Base-by-base conservation (phyloP, 2,329 filamentous ascomycete genomes). In the Colletotrichum noveboracense region DNA sequence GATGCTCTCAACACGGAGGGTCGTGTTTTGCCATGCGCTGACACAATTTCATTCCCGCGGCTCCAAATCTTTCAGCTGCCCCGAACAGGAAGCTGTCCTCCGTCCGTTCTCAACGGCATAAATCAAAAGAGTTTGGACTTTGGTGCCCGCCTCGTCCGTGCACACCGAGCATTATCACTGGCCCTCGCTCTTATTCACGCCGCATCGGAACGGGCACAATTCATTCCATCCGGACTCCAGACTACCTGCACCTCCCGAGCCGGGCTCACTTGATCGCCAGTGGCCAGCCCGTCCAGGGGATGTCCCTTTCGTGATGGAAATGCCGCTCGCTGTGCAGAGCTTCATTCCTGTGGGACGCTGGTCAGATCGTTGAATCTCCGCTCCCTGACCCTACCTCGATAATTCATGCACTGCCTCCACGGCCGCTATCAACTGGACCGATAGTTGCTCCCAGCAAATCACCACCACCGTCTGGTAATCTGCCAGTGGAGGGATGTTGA, bases 401-500 rank as follows among this genome's bases (percentile, higher is more conserved):
- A 68, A 36, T 64, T 68, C 32, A 69, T 73, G 73, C 73, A 75
- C 73, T 75, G 73, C 73, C 64, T 64, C 73, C 62, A 73, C 58
- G n/a, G 26, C 62, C 32, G 73, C 26, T 65, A 68, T 52, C 32
- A 69, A 58, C n/a, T 34, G 43, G 43, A n/a, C 43, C 43, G 43
- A 48, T 48, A 21, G 43, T 62, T 34, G 24, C 56, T 52, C n/a
- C 28, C 55, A 75, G 21, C 38, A 64, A 71, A 72, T 75, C 69
- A 71, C 26, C 73, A 48, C 12, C 73, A 48, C 12, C 68, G 30
- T 55, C 61, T 21, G 38, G 12, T 28, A 52, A 70, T 52, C 14
- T 68, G 34, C 7, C 34, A 10, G 30, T 13, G 21, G 66, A 30
- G 24, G 16, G 6, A 16, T 30, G 43, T 30, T 61, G 34, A 66